Conservation (phyloP, 805 yeast species). For the Starmerella apis region DNA sequence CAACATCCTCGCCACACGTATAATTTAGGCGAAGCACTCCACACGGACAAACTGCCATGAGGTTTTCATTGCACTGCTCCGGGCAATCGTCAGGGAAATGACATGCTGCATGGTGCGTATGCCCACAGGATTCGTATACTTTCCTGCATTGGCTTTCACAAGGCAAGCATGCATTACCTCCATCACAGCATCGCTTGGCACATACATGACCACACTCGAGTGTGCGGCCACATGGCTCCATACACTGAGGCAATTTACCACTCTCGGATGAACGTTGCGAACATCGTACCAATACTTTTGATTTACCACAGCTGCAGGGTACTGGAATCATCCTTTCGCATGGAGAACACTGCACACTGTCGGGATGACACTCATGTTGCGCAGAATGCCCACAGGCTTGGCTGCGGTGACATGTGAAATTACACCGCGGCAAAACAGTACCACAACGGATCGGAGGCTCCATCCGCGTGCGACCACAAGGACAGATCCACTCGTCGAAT, state of each 20-base stretch:
- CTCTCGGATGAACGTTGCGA: not conserved
- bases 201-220: constrained; percentile 19
- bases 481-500: constrained; percentile 28
- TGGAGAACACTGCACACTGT: constrained; percentile 18
- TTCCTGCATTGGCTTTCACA: constrained; percentile 9
- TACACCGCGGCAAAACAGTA: constrained; percentile 27
- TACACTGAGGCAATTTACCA: not conserved
- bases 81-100: constrained; percentile 45
- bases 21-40: constrained; percentile 42
- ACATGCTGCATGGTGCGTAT: constrained; percentile 32
- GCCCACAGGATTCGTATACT: constrained; percentile 9
- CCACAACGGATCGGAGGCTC: constrained; percentile 32
- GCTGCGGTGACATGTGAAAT: constrained; percentile 22
- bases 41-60: constrained; percentile 52
- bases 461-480: constrained; percentile 29
- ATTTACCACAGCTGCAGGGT: constrained; percentile 52
- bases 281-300: constrained; percentile 1
- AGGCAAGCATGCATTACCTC: constrained; percentile 9
- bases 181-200: constrained; percentile 9
- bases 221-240: not conserved
- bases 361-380: constrained; percentile 24
- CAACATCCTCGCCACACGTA: constrained; percentile 46
- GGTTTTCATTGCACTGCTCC: constrained; percentile 40
- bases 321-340: constrained; percentile 36
- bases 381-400: constrained; percentile 30